Percentiles rank a stretch among this genome's conserved stretches.
phyloP scores from a whole-genome alignment of 768 basidiomycete species.

The Tubosaeta sp. region DNA sequence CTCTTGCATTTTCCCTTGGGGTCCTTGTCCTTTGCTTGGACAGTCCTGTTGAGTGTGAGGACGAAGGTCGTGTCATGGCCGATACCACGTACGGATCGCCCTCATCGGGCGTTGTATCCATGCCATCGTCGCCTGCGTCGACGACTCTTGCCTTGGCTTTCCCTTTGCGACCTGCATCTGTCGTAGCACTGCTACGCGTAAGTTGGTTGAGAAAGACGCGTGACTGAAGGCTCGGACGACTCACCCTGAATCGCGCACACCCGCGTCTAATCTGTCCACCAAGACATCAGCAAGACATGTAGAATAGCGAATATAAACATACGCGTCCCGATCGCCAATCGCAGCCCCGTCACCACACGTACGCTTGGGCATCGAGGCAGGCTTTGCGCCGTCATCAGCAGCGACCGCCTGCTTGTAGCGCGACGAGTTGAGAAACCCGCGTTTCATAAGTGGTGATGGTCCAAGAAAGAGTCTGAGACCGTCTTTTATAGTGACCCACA shows the following conservation, averaged over 20 bases:
- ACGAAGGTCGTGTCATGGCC: not conserved
- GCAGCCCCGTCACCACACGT: not conserved
- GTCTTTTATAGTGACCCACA: no score
- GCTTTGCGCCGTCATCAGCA: not conserved
- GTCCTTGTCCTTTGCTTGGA: not conserved
- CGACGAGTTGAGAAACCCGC: constrained; percentile 15
- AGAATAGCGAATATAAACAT: not conserved
- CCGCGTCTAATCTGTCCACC: not conserved
- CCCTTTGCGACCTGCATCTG: not conserved
- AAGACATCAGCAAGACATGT: not conserved
- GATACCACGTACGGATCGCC: not conserved
- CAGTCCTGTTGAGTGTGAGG: not conserved
- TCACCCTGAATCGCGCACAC: not conserved
- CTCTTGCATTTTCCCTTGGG: not conserved
- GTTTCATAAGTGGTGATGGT: constrained; percentile 15
- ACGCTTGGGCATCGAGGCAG: not conserved
- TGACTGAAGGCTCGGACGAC: not conserved
- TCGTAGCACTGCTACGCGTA: not conserved
- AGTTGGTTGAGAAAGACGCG: not conserved
- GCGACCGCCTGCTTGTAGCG: constrained; percentile 11
- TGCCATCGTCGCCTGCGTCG: not conserved
- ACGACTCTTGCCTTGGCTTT: not conserved
- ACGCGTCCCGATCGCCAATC: not conserved
- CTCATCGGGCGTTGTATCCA: not conserved
- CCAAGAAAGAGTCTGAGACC: not conserved